Percentiles rank a stretch among this genome's conserved stretches.
Evolutionary conservation across 2,329 filamentous ascomycete genomes (phyloP).

Genomic region (Macrophomina phaseolina): DNA sequence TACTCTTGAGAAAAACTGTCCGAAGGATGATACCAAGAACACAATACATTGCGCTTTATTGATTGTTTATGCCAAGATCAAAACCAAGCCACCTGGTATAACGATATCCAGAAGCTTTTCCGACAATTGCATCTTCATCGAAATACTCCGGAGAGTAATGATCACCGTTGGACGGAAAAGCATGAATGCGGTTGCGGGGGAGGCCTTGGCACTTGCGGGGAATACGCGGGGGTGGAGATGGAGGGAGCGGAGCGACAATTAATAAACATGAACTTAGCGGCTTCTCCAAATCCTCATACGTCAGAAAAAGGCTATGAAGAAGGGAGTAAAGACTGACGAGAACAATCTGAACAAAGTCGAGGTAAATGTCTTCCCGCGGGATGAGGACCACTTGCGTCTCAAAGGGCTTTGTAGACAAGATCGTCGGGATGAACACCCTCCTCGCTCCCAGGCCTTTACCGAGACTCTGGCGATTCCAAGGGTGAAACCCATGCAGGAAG

Average conservation of each 20-base stretch:
- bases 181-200: slow-evolving; percentile 4
- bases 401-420: too few relatives aligned
- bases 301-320: background rate
- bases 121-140: background rate
- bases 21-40: background rate
- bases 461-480: background rate
- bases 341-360: too few relatives aligned
- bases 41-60: background rate
- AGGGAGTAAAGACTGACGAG: too few relatives aligned
- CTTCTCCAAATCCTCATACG: background rate
- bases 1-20: background rate
- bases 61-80: slow-evolving; percentile 4
- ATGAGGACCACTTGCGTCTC: too few relatives aligned
- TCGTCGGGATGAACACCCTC: background rate
- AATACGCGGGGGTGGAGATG: slow-evolving; percentile 11
- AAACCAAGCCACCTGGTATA: background rate
- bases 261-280: background rate
- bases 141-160: background rate
- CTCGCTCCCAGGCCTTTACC: background rate
- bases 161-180: slow-evolving; percentile 10
- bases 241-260: background rate
- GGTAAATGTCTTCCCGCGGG: too few relatives aligned
- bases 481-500: background rate
- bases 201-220: slow-evolving; percentile 20
- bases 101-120: background rate